Conservation (phyloP, 2,329 filamentous ascomycete genomes). For the Dendrostoma leiphaemia region DNA sequence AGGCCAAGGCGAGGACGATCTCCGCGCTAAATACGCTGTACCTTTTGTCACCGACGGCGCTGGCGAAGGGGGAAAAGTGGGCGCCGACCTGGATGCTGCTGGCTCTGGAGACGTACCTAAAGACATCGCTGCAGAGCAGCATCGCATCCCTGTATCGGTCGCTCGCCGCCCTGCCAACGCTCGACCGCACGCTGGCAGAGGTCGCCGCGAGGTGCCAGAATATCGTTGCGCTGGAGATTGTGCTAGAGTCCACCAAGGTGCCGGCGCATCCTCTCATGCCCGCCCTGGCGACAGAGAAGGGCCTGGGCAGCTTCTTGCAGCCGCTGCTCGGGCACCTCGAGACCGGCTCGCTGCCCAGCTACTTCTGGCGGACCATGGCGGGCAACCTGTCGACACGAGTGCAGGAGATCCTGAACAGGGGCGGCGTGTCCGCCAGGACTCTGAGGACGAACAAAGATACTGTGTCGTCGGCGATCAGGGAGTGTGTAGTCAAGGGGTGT, state of each 20-base stretch:
- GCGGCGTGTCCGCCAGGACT: constrained; percentile 80
- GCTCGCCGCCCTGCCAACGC: constrained; percentile 73
- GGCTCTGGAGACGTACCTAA: constrained; percentile 77
- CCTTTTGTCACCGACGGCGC: constrained; percentile 69
- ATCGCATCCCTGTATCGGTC: constrained; percentile 72
- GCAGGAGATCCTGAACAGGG: constrained; percentile 78
- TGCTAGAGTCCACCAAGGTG: constrained; percentile 67
- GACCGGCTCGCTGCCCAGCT: constrained; percentile 80
- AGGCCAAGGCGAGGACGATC: constrained; percentile 69
- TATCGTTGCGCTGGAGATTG: constrained; percentile 79
- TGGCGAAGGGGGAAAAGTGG: constrained; percentile 52
- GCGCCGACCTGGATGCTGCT: constrained; percentile 71
- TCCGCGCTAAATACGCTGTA: constrained; percentile 78
- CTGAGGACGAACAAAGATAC: constrained; percentile 71
- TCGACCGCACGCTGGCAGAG: constrained; percentile 80
- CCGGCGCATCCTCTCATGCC: constrained; percentile 67
- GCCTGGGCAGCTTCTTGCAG: constrained; percentile 58
- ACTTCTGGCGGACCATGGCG: constrained; percentile 91
- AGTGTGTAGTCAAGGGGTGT: constrained; percentile 79
- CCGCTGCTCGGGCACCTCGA: constrained; percentile 77
- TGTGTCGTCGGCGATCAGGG: constrained; percentile 74
- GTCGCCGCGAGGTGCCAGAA: constrained; percentile 85
- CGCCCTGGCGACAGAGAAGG: constrained; percentile 29
- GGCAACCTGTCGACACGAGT: constrained; percentile 73
- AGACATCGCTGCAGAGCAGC: constrained; percentile 76